Base-by-base conservation (phyloP, 306 rosid species). In the Cajanus cajan region DNA sequence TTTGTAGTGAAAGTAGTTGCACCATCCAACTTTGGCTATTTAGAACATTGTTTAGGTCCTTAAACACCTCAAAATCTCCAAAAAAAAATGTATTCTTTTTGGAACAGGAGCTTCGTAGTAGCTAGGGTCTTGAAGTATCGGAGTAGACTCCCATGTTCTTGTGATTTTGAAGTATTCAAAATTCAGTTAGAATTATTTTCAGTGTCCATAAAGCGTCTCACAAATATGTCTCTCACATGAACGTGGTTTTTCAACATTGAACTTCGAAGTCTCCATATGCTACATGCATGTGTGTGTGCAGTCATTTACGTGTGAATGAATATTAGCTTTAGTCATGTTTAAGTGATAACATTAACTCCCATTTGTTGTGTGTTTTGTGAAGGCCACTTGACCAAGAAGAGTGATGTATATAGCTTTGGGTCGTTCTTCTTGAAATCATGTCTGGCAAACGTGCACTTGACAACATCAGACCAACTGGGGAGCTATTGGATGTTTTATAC, bases 331-430 rank as follows among this genome's bases (percentile, higher is more conserved):
- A 84, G 80, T 91, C 94, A n/a, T 24, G 91, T 61, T 33, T 15
- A 9, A 15, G 66, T 21, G 62, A 36, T 79, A 58, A 47, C 55
- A 14, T 19, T 66, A 62, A 90, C 57, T 33, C 25, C 4, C 5
- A 41, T 5, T 8, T 68, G 11, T 48, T 64, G 18, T 15, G 36
- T 28, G 31, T 76, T 65, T 74, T 76, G 1, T 87, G 88, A 82
- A 96, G 99, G 99, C 68, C 98, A 96, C 84, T 86, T 96, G 75
- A 93, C 99, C 0, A 85, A 89, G 57, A 96, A 70, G 90, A 96
- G 99, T 10, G 99, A 96, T 19, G 92, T 93, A 31, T 96, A 96
- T 84, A 93, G 97, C 71, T 96, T 91, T 12, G 99, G 33, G 98
- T 96, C 13, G 99, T 96, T 47, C 89, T 96, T 24, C 97, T 96